Evolutionary conservation across 257 asterid species (phyloP), one percentile per base, ranked within the genome.

Genomic region (Plectranthus barbatus): DNA sequence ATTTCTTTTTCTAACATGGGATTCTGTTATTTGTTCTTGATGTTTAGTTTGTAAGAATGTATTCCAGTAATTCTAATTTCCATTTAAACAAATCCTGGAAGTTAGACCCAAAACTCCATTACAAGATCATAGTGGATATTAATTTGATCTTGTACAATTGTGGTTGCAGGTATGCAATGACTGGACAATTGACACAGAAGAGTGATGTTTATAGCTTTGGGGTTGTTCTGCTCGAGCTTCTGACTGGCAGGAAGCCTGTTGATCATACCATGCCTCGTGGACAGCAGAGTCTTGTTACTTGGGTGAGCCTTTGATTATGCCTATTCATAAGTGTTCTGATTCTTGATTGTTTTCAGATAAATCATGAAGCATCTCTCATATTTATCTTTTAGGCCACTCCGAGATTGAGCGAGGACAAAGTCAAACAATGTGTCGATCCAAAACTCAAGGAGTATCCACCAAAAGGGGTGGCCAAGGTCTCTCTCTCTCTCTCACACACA

Each of bases 231-330:
- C 96, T 88, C 44, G 96, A 88, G 82, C 91, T 88, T 74, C 77
- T 88, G 72, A 88, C 96, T 11, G 96, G 96, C 57, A 82, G 96
- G 75, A 88, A 88, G 77, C 96, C 96, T 44, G 96, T 88, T 60
- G 96, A 88, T 78, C 96, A 88, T 71, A 88, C 90, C 6, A 88
- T 88, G 96, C 96, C 96, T 36, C 91, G 96, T 39, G 96, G 96
- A 36, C 96, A 89, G 75, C 96, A 89, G 82, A 80, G 89, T 60
- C 95, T 89, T 47, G 95, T 89, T 68, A 89, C 96, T 67, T 89
- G 96, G 96, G 96, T 89, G 52, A 82, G 84, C 61, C 70, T 20
- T 66, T 42, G 24, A 4, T 20, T 45, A 61, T 49, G 24, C 34
- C 47, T 60, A 37, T 33, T 58, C 18, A 0, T 39, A 45, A 55